These are phyloP conservation scores for Heterobasidion irregulare DNA, from an alignment of 1,284 basidiomycete genomes.

Conservation along the genomic window DNA sequence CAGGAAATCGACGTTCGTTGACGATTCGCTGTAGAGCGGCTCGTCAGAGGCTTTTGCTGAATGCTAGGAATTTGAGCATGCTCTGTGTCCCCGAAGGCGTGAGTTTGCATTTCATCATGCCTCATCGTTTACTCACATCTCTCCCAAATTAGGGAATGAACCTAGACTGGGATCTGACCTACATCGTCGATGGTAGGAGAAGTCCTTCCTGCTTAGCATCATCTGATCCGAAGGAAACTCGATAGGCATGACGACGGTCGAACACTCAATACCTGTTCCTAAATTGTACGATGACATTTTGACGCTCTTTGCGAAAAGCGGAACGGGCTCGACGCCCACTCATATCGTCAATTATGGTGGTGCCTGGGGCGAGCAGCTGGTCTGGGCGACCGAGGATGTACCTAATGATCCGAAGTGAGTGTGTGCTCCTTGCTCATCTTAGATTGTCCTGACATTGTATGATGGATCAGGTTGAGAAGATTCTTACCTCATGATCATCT, in stretches of 20 bases:
- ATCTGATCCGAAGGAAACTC: neutral
- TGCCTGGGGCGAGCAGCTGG: conserved; percentile 51
- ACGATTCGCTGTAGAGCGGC: conserved; percentile 40
- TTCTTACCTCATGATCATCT: neutral
- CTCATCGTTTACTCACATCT: too few species aligned
- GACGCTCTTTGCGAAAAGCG: conserved; percentile 51
- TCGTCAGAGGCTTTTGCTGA: conserved; percentile 54
- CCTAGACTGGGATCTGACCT: conserved; percentile 68
- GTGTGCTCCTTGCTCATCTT: neutral
- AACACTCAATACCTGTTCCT: conserved; percentile 60
- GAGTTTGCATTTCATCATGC: conserved; percentile 6
- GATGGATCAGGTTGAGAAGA: neutral
- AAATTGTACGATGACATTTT: conserved; percentile 61
- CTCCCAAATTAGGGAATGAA: conserved; percentile 48
- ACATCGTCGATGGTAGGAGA: conserved; percentile 56
- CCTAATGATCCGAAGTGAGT: conserved; percentile 59
- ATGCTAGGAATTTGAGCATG: conserved; percentile 56
- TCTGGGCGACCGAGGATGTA: conserved; percentile 59
- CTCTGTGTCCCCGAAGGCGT: conserved; percentile 66
- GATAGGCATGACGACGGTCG: conserved; percentile 71
- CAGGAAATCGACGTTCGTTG: neutral
- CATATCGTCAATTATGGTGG: conserved; percentile 72
- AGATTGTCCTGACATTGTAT: neutral
- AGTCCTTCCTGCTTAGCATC: neutral
- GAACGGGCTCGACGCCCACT: conserved; percentile 66